Evolutionary conservation across 345 rosid genomes (phyloP).

Genomic region (thale cress (Arabidopsis thaliana)): DNA sequence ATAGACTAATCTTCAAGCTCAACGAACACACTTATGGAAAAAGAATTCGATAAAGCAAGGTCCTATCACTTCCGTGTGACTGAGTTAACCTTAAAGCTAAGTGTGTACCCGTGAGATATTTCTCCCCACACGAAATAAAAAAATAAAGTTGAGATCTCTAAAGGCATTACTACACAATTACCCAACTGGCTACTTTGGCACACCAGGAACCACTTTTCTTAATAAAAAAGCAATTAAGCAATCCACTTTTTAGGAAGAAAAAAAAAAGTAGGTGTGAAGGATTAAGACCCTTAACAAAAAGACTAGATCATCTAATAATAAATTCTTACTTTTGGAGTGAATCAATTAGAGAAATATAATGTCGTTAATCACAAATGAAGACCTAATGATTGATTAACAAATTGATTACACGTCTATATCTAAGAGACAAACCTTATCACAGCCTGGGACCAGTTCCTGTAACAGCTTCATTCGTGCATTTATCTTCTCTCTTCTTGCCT

Average conservation of each 20-base stretch:
- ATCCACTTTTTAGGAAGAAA: slow-evolving; percentile 30
- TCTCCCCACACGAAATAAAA: slow-evolving; percentile 25
- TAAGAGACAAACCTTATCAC: slow-evolving; percentile 69
- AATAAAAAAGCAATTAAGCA: slow-evolving; percentile 33
- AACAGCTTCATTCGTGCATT: slow-evolving; percentile 78
- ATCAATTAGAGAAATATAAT: slow-evolving; percentile 38
- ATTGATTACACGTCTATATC: slow-evolving; percentile 36
- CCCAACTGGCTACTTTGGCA: slow-evolving; percentile 38
- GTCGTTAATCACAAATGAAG: slow-evolving; percentile 45
- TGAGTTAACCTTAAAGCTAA: slow-evolving; percentile 39
- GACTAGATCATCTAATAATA: slow-evolving; percentile 18
- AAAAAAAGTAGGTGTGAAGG: slow-evolving; percentile 15
- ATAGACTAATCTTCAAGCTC: slow-evolving; percentile 34
- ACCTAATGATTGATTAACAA: slow-evolving; percentile 55
- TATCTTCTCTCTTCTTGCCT: slow-evolving; percentile 87
- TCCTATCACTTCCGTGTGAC: slow-evolving; percentile 37
- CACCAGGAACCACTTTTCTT: slow-evolving; percentile 42
- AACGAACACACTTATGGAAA: slow-evolving; percentile 35
- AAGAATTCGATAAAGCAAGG: slow-evolving; percentile 35
- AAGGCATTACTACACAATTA: slow-evolving; percentile 35
- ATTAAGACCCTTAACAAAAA: slow-evolving; percentile 33
- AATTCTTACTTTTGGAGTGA: slow-evolving; percentile 29
- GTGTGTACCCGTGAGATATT: slow-evolving; percentile 34
- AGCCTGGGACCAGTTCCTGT: slow-evolving; percentile 87
- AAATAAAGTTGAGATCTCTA: slow-evolving; percentile 27